Evolutionary conservation across 2,329 filamentous ascomycete genomes (phyloP), one percentile per base, ranked within the genome.

Genomic region (Endocalyx cinctus): DNA sequence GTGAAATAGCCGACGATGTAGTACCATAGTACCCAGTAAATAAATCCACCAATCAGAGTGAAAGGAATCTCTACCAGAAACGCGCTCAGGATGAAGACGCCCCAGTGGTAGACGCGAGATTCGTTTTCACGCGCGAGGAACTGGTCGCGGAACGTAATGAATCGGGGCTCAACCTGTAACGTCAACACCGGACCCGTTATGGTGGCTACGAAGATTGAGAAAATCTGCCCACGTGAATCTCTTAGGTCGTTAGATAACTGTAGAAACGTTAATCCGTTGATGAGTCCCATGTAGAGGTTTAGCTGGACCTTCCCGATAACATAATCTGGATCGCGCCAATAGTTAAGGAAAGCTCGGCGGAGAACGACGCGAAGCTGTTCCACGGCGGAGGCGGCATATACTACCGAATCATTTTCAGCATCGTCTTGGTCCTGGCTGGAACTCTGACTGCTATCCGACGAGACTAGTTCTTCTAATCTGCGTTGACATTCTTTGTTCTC

Each of bases 91-190:
- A 76, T 71, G 58, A 84, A 86, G 0, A 82, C 79, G 12, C 72
- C 58, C 84, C 84, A 88, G 5, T 75, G 79, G 60, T 90, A 90
- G 17, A 87, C 85, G 52, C 85, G 86, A 11, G 80, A 76, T 12
- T 74, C 84, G 30, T 79, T 72, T 55, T 92, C 86, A 8, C 85
- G 73, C 3, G 72, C 75, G 52, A 81, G 64, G 59, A 85, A 90
- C 14, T 88, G 66, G 17, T 74, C 67, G 3, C 82, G 71, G 28
- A 78, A 72, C 35, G 72, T 64, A 25, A 87, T 62, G 52, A 83
- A 88, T 5, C 75, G 74, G 1, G 85, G 85, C 50, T 88, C 81
- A 0, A 88, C 67, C 47, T 88, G 83, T 48, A 88, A 80, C 32
- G 87, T 84, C 1, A 89, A 63, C 0, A 82, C 79, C 1, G 83